Evolutionary conservation across 2,329 filamentous ascomycete species (phyloP), one percentile per base, ranked within the genome.

Genomic region (Hirsutella thompsonii): DNA sequence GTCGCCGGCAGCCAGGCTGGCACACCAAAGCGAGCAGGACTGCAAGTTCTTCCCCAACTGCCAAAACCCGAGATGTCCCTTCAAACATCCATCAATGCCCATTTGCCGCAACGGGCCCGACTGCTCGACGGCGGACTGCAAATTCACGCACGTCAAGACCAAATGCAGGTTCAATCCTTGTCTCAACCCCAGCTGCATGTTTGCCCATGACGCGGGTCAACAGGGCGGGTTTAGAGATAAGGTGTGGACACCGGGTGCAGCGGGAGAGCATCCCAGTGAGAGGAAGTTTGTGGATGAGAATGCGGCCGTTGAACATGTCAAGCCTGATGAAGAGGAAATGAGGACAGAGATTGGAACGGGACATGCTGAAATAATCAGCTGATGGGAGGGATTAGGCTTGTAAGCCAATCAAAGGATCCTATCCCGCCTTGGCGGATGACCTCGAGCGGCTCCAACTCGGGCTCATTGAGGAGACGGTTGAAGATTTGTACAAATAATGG

Each of bases 1-100:
- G 2, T 95, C 89, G 6, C 92, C 92, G 1, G 88, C 90, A 5
- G 75, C 83, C 51, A 85, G 79, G 58, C 66, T 76, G 39, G 79
- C 81, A 20, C 85, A 90, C 57, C 83, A 94, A 63, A 74, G 79
- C 44, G 83, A 92, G 59, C 79, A 84, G 59, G 81, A 93, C 54
- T 94, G 89, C 75, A 86, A 83, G 56, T 94, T 88, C 70, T 94
- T 78, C 60, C 87, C 89, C 44, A 86, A 93, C 64, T 94, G 88
- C 69, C 82, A 86, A 38, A 95, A 96, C 60, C 74, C 81, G 8
- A 72, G 76, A 51, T 98, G 92, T 57, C 77, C 84, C 1, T 98
- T 95, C 70, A 82, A 81, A 59, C 92, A 98, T 57, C 88, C 88
- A 1, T 75, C 73, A 21, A 86, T 87, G 75, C 86, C 87, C 6